Evolutionary conservation across 2,329 filamentous ascomycete species (phyloP).

Genomic region (Alternaria arbusti): DNA sequence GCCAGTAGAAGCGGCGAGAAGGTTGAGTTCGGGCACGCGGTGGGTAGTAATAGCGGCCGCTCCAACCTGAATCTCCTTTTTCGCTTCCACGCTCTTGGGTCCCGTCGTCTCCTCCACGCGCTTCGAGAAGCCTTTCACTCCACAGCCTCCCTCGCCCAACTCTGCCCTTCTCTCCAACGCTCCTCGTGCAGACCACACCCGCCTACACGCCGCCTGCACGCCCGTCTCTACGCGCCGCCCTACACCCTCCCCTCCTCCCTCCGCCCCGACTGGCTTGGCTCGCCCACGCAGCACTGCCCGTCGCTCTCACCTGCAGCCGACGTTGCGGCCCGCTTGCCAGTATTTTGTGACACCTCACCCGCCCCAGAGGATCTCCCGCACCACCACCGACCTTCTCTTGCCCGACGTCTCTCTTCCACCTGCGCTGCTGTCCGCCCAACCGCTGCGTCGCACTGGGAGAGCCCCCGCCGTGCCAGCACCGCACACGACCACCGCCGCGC

Average conservation of each 20-base stretch:
- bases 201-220: not conserved
- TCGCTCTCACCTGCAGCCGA: slow-evolving; percentile 41
- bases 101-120: slow-evolving; percentile 40
- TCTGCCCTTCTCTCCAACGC: not conserved
- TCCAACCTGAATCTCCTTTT: slow-evolving; percentile 43
- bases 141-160: slow-evolving; percentile 12
- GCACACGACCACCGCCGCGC: slow-evolving; percentile 11
- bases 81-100: slow-evolving; percentile 43
- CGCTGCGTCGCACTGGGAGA: slow-evolving; percentile 24
- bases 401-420: not conserved
- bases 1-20: slow-evolving; percentile 35
- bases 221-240: not conserved
- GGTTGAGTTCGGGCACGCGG: slow-evolving; percentile 34
- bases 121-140: slow-evolving; percentile 39
- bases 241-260: not conserved
- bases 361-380: slow-evolving; percentile 34
- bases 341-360: slow-evolving; percentile 40
- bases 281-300: slow-evolving; percentile 20
- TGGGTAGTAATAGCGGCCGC: slow-evolving; percentile 43
- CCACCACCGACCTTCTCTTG: slow-evolving; percentile 11
- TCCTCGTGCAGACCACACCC: not conserved
- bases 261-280: slow-evolving; percentile 12
- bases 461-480: slow-evolving; percentile 37
- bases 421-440: not conserved
- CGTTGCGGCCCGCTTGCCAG: slow-evolving; percentile 35